Conservation (phyloP, 306 rosid genomes). For the Abrus pulchellus region DNA sequence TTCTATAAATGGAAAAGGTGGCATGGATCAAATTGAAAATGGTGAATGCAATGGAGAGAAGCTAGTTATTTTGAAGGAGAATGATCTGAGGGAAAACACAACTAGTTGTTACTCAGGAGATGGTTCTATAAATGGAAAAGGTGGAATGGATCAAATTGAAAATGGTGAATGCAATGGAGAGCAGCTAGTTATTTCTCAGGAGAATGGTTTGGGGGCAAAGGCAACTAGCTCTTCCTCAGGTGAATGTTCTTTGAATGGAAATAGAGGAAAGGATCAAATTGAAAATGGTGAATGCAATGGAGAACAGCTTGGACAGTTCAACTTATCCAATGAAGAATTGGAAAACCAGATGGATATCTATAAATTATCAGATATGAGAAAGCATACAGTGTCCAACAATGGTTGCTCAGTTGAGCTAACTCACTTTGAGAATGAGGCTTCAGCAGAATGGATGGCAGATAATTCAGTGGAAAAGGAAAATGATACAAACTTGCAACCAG, state of each 20-base stretch:
- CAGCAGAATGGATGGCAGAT: constrained; percentile 46
- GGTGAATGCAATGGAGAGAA: constrained; percentile 33
- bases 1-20: constrained; percentile 44
- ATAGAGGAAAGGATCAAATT: constrained; percentile 46
- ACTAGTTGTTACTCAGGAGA: constrained; percentile 51
- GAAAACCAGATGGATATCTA: constrained; percentile 43
- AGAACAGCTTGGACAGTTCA: constrained; percentile 39
- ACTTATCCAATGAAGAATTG: constrained; percentile 52
- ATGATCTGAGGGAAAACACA: constrained; percentile 26
- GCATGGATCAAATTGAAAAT: constrained; percentile 39
- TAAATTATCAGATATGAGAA: constrained; percentile 44
- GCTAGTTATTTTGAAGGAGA: neutral
- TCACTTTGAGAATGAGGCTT: constrained; percentile 50
- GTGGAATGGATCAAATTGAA: constrained; percentile 43
- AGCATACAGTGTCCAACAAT: constrained; percentile 49
- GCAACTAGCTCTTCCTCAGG: constrained; percentile 52
- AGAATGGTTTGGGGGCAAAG: constrained; percentile 1
- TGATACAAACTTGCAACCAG: constrained; percentile 43
- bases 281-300: constrained; percentile 33
- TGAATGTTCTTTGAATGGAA: constrained; percentile 50
- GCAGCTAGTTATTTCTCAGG: neutral
- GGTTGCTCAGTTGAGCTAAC: constrained; percentile 52
- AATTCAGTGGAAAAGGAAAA: constrained; percentile 47
- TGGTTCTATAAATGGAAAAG: constrained; percentile 43
- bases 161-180: constrained; percentile 17